Base-by-base conservation (phyloP, 148 eudicot genomes). In the Vaccinium darrowii region DNA sequence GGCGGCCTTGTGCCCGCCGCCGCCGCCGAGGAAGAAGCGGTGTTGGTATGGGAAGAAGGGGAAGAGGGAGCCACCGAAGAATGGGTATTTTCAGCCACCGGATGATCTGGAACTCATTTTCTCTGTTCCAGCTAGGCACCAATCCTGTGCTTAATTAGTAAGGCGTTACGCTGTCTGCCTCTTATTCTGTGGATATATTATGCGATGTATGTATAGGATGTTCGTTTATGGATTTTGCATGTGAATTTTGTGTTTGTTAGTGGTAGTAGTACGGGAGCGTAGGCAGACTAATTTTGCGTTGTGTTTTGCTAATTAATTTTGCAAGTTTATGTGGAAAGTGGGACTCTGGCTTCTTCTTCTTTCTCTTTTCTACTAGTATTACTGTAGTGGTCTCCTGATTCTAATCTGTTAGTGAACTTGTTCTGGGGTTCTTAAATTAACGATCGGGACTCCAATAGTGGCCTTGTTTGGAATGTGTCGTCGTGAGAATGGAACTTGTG, bases 61-160 rank as follows among this genome's bases (percentile, higher is more conserved):
- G 13, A 79, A 33, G 67, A 33, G 12, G 65, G 60, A 33, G 15
- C 53, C 52, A 10, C 79, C 79, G 0, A 56, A 79, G 50, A 56
- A 27, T 5, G 81, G 81, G n/a, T 79, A 54, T 56, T 79, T 79
- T 49, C 65, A 79, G 23, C 67, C 81, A 3, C 81, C 81, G 81
- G 81, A 79, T 53, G 81, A 79, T 27, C 67, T 79, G 2, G 81
- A 79, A 10, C 49, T 56, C 23, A 5, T 79, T 21, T 79, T 79
- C 81, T 13, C 47, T 7, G 30, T 56, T 39, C 81, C 65, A 19
- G 13, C n/a, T 7, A 79, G 81, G 16, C 67, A 60, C 49, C 23
- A 16, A 25, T 56, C 62, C 7, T 78, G 81, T 51, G 43, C 51
- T 51, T 78, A 53, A 21, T 12, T 23, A 23, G 58, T 53, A 16